A percentile compares a stretch with the other conserved stretches of the same genome.
Conservation (phyloP, 2,329 filamentous ascomycete genomes). For the Colletotrichum sp. region DNA sequence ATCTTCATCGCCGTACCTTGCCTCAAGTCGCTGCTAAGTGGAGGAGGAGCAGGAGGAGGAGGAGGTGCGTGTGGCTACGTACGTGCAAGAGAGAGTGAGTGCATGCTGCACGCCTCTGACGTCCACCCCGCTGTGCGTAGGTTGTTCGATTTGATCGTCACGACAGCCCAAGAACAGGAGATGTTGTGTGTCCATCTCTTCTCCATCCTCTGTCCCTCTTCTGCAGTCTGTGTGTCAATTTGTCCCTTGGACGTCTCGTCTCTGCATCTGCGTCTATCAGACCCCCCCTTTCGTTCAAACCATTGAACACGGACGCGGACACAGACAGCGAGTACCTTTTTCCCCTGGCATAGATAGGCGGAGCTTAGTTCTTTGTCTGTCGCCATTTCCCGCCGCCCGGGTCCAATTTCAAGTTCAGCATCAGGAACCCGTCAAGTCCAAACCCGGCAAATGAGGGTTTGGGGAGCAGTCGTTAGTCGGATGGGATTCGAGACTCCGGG, state of each 20-base stretch:
- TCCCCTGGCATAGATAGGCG: neutral
- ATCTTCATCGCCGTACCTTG: neutral
- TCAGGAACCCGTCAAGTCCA: neutral
- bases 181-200: neutral
- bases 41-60: neutral
- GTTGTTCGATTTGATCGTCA: neutral
- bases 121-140: neutral
- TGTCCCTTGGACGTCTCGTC: neutral
- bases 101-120: neutral
- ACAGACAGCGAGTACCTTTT: neutral
- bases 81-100: neutral
- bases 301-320: neutral
- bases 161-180: neutral
- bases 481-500: neutral
- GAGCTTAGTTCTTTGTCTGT: neutral
- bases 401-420: conserved; percentile 1
- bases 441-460: conserved; percentile 5
- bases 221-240: conserved; percentile 5
- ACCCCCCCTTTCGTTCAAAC: neutral
- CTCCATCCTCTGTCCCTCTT: neutral
- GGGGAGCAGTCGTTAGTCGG: neutral
- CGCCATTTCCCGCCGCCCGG: neutral
- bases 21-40: neutral
- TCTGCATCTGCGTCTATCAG: neutral
- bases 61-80: neutral